phyloP scores from a whole-genome alignment of 192 early-diverging fungal genomes.

The Linnemannia elongata region DNA sequence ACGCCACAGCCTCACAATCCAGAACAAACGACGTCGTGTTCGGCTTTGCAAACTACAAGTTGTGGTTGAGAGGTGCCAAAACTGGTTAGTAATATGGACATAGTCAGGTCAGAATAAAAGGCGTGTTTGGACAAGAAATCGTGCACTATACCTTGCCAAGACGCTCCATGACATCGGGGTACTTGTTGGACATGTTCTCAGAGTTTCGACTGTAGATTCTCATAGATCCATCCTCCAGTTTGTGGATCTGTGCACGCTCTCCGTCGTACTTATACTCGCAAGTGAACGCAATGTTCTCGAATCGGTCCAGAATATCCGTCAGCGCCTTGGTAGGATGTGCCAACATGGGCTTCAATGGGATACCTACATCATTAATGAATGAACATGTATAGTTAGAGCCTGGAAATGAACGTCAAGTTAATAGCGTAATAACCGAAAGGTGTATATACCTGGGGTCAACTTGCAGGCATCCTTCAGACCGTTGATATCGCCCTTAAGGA shows the following conservation, averaged over 20 bases:
- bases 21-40: conserved; percentile 91
- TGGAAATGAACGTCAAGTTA: no score
- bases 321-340: conserved; percentile 98
- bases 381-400: no score
- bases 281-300: conserved; percentile 92
- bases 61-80: background rate
- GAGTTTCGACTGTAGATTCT: conserved; percentile 94
- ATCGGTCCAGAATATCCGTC: conserved; percentile 93
- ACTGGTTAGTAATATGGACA: background rate
- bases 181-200: conserved; percentile 93
- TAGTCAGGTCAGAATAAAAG: conserved; percentile 22
- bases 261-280: conserved; percentile 99
- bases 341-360: conserved; percentile 99
- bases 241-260: conserved; percentile 82
- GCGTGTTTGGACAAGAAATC: background rate
- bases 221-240: conserved; percentile 78
- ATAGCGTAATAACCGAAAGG: no score
- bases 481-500: conserved; percentile 83
- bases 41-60: conserved; percentile 63
- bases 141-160: conserved; percentile 71
- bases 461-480: conserved; percentile 83
- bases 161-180: conserved; percentile 91
- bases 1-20: conserved; percentile 99
- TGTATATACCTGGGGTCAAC: conserved; percentile 81
- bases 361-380: conserved; percentile 64